Evolutionary conservation across 331 rosid species (phyloP), one percentile per base, ranked within the genome.

Genomic region (Quercus phellos): DNA sequence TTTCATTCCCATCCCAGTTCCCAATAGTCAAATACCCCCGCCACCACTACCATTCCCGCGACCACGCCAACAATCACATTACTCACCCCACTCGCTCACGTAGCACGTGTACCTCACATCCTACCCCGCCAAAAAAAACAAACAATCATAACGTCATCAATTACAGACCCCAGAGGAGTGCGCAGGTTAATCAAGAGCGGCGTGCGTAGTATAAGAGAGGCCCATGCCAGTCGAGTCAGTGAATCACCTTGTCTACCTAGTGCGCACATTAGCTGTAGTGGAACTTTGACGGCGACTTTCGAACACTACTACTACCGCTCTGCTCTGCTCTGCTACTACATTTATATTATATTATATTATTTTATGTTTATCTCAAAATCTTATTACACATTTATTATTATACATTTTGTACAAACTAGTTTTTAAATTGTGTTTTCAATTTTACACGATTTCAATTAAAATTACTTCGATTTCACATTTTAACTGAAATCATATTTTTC

Each of bases 231-330:
- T 38, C 46, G 17, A 46, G 53, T 46, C 14, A 46, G 53, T 46
- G 53, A 46, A 3, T 46, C 53, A 11, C 4, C 16, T 46, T 58
- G 69, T 80, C 87, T 80, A 87, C 79, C 85, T 87, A 87, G 87
- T 85, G 94, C 90, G 90, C 90, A 89, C 80, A 61, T 78, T 87
- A 88, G 91, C 38, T 21, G 18, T 77, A 84, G 91, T 90, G 91
- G 94, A 84, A 88, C 82, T 71, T 85, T 86, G 88, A 82, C 89
- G 27, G 85, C 58, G 85, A 82, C 55, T 59, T 59, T 2, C 59
- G 88, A 64, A 80, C 84, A 38, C 46, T 38, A 2, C 43, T 8
- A 38, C 46, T 8, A 38, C 42, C 5, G 1, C 42, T 34, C 38
- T 1, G 8, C 38, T 34, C 38, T 34, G 42, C 43, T 6, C 43